Percentiles rank a stretch among this genome's conserved stretches.
These are phyloP conservation scores for Cephalotrichum gorgonifer DNA, from an alignment of 2,329 filamentous ascomycete genomes.

Conservation along the genomic window DNA sequence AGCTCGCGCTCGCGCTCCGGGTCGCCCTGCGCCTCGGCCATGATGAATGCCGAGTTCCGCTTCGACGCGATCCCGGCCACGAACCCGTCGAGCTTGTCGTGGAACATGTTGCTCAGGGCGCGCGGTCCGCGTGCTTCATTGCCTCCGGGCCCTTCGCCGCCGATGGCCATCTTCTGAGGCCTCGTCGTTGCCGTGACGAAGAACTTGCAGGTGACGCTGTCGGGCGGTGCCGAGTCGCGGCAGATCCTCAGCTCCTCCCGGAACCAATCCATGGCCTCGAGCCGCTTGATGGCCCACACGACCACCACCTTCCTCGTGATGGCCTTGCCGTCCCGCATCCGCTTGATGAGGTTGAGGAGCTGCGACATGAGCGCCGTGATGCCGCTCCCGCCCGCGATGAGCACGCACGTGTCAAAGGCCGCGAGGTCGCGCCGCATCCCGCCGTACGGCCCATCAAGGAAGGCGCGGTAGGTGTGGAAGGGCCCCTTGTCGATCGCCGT, in stretches of 20 bases:
- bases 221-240: slow-evolving; percentile 76
- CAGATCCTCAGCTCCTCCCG: slow-evolving; percentile 89
- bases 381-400: slow-evolving; percentile 88
- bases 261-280: slow-evolving; percentile 97
- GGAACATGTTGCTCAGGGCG: slow-evolving; percentile 64
- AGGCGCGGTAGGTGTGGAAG: slow-evolving; percentile 85
- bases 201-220: slow-evolving; percentile 87
- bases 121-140: slow-evolving; percentile 18
- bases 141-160: slow-evolving; percentile 15
- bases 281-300: slow-evolving; percentile 84
- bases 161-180: slow-evolving; percentile 10
- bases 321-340: slow-evolving; percentile 89
- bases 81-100: slow-evolving; percentile 80
- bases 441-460: slow-evolving; percentile 88
- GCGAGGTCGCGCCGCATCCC: slow-evolving; percentile 85
- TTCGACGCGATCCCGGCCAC: slow-evolving; percentile 82
- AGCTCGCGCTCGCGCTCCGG: slow-evolving; percentile 70
- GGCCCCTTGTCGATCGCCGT: slow-evolving; percentile 77
- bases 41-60: slow-evolving; percentile 73
- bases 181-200: slow-evolving; percentile 76
- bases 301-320: slow-evolving; percentile 85
- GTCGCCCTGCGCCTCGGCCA: slow-evolving; percentile 71
- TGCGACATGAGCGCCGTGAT: slow-evolving; percentile 92
- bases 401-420: slow-evolving; percentile 84
- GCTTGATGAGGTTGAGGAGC: slow-evolving; percentile 85